phyloP scores from a whole-genome alignment of 176 grass and related monocot species.

The Microstegium vimineum region DNA sequence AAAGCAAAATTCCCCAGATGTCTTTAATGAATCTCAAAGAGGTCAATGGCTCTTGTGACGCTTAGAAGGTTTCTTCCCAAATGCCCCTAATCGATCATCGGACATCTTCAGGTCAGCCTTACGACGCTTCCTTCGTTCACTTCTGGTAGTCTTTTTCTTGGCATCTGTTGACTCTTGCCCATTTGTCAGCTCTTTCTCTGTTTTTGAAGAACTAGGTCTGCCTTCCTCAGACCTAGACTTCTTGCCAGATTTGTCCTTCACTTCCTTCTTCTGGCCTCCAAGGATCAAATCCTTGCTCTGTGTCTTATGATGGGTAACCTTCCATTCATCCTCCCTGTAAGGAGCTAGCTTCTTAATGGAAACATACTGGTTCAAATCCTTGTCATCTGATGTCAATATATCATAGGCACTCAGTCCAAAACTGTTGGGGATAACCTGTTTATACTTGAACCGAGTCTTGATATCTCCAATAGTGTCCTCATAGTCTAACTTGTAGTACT shows the following conservation, averaged over 20 bases:
- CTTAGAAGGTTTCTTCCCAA: slow-evolving; percentile 51
- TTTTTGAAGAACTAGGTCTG: slow-evolving; percentile 32
- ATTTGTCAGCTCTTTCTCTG: slow-evolving; percentile 23
- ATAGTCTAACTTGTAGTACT: slow-evolving; percentile 94
- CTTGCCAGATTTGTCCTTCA: slow-evolving; percentile 46
- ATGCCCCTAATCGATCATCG: slow-evolving; percentile 39
- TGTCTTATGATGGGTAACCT: slow-evolving; percentile 73
- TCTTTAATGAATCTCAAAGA: neutral
- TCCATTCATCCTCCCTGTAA: slow-evolving; percentile 80
- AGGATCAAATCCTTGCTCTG: slow-evolving; percentile 66
- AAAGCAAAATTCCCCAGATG: slow-evolving; percentile 21
- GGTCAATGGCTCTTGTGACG: slow-evolving; percentile 54
- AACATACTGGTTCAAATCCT: slow-evolving; percentile 90
- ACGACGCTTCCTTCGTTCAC: slow-evolving; percentile 53
- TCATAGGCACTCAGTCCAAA: slow-evolving; percentile 59
- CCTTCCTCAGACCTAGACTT: slow-evolving; percentile 29
- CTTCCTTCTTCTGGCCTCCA: slow-evolving; percentile 39
- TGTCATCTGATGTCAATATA: slow-evolving; percentile 61
- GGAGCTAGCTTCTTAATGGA: slow-evolving; percentile 89
- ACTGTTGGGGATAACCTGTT: slow-evolving; percentile 56
- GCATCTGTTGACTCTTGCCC: slow-evolving; percentile 36
- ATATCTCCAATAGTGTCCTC: slow-evolving; percentile 91
- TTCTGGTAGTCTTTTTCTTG: slow-evolving; percentile 54
- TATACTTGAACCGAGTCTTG: slow-evolving; percentile 92
- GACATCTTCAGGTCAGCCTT: slow-evolving; percentile 54